A percentile compares a stretch with the other conserved stretches of the same genome.
These are phyloP conservation scores for Daldinia sp. DNA, from an alignment of 2,329 filamentous ascomycete genomes.

Conservation along the genomic window DNA sequence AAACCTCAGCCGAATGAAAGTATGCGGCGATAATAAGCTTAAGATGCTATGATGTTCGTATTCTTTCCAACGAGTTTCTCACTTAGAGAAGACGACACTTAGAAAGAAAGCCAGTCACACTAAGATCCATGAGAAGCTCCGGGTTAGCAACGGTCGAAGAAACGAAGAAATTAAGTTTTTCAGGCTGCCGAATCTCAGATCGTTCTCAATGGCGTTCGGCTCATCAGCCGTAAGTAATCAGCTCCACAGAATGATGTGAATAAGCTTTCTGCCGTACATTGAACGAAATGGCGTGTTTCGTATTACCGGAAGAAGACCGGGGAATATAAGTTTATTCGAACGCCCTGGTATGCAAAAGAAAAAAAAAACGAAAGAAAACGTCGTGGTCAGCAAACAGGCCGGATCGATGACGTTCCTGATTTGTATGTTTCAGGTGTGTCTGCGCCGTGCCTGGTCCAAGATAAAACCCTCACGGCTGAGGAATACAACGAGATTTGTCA, in stretches of 20 bases:
- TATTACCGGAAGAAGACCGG: background rate
- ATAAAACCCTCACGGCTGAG: background rate
- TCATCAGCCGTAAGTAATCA: background rate
- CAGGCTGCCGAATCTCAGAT: slow-evolving; percentile 17
- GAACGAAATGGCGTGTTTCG: background rate
- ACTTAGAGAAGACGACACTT: slow-evolving; percentile 6
- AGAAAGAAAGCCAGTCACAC: background rate
- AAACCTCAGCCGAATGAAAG: background rate
- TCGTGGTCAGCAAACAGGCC: slow-evolving; percentile 4
- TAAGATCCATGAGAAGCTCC: slow-evolving; percentile 10
- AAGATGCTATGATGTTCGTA: background rate
- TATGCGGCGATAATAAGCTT: background rate
- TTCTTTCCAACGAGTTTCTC: background rate
- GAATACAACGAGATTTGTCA: slow-evolving; percentile 12
- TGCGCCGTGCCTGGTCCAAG: slow-evolving; percentile 10
- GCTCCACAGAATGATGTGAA: background rate
- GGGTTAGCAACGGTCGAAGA: background rate
- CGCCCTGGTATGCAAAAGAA: slow-evolving; percentile 21
- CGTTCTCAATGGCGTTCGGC: background rate
- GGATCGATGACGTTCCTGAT: slow-evolving; percentile 25
- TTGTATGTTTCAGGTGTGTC: slow-evolving; percentile 13
- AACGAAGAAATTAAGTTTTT: slow-evolving; percentile 2
- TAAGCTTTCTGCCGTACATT: background rate
- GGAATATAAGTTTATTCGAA: slow-evolving; percentile 10
- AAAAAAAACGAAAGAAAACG: background rate